Evolutionary conservation across 2,329 filamentous ascomycete species (phyloP), one percentile per base, ranked within the genome.

Genomic region (Rutstroemia sp.): DNA sequence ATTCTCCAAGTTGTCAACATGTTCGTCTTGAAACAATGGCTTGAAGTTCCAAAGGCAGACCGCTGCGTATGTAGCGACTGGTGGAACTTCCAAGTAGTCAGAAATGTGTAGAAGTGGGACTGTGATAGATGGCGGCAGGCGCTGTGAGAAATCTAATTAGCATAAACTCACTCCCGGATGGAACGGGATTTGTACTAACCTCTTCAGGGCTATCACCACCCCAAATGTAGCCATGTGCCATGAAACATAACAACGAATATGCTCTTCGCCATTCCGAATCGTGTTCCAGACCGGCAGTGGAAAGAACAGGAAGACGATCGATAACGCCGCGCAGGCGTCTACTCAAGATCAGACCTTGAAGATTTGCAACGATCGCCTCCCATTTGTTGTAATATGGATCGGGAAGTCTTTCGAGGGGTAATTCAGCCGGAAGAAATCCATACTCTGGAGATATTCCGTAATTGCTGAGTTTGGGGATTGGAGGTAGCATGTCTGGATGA

Each of bases 21-120:
- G 80, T 71, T 96, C 92, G 60, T 89, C 83, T 58, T 84, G 75
- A 68, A 97, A 96, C 54, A 97, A 80, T 0, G 92, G 89, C 72
- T 92, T 92, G 78, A 91, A 97, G 73, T 99, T 99, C 94, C 94
- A 99, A 25, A 99, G 78, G 63, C 89, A 92, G 4, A 96, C 78
- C 7, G 87, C 89, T 6, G 94, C 90, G 70, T 96, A 99, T 17
- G 92, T 96, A 48, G 92, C 94, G 27, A 99, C 92, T 1, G 92
- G 89, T 6, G 89, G 92, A 25, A 99, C 78, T 67, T 97, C 89
- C 17, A 99, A 81, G 60, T 84, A 83, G 46, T 81, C 76, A 64
- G 89, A 92, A 48, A 95, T 80, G 61, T 85, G 75, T 51, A 95
- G 77, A 62, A 97, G 81, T 0, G 94, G 94, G 30, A 92, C 81